Evolutionary conservation across 164 flowering plant species (phyloP), one percentile per base, ranked within the genome.

Genomic region (Nymphaea colorata): DNA sequence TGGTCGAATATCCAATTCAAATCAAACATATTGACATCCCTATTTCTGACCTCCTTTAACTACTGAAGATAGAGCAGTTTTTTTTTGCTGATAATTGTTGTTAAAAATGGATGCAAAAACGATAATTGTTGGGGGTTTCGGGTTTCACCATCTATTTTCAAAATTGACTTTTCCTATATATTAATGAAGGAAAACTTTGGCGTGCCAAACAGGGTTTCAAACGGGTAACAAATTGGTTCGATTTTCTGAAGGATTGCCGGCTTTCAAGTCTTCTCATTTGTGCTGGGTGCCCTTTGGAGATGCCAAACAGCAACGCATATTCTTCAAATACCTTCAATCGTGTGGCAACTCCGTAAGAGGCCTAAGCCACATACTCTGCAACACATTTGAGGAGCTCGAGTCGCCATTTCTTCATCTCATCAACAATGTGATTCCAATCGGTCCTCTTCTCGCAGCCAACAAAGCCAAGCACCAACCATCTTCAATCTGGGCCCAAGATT

Each of bases 331-430:
- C 16, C 45, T 43, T 43, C 41, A 18, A 3, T 42, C 2, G 18
- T 41, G 43, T 18, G 14, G 43, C 11, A 16, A 41, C 4, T 6
- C 25, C 57, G 11, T 41, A 11, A 17, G 44, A 7, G 67, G 11
- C 14, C 59, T 44, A 8, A 8, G 16, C 15, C 14, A 59, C 60
- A 45, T 69, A 53, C 65, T 75, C 7, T 68, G 72, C 68, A 75
- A 75, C 67, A 62, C 68, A 7, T 69, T 69, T 43, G 4, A 55
- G 42, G 70, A 69, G 10, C 65, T 72, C 7, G 75, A 72, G 16
- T 25, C 36, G 1, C 44, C 70, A 4, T 44, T 61, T 5, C 41
- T 18, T 16, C 55, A 62, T 41, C 6, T 63, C n/a, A 42, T 71
- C 18, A 64, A 71, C n/a, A 63, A 62, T 18, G 42, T 63, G 17